phyloP scores from a whole-genome alignment of 495 filamentous ascomycete species.

The Aspergillus mulundensis region DNA sequence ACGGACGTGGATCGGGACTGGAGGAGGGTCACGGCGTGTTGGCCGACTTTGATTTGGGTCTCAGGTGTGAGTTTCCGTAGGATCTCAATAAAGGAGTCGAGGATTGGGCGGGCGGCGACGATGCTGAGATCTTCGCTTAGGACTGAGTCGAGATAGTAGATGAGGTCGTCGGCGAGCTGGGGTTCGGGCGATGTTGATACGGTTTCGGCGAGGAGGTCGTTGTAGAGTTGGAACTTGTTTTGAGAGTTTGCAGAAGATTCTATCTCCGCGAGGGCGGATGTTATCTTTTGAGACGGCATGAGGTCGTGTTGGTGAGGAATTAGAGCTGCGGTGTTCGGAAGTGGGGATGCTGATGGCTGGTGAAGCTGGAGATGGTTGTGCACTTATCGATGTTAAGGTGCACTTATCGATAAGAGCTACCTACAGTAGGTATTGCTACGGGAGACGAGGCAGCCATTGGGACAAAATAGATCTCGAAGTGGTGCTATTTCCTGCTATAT shows the following conservation, averaged over 20 bases:
- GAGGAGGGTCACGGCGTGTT: slow-evolving; percentile 62
- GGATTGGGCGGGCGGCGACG: slow-evolving; percentile 66
- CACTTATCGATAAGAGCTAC: slow-evolving; percentile 33
- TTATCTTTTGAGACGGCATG: slow-evolving; percentile 59
- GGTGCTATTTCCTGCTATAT: too few relatives aligned
- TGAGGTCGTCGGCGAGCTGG: slow-evolving; percentile 60
- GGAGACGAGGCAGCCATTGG: neutral
- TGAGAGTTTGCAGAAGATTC: slow-evolving; percentile 48
- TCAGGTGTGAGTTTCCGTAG: slow-evolving; percentile 55
- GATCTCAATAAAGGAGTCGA: slow-evolving; percentile 60
- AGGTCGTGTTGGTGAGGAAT: slow-evolving; percentile 1
- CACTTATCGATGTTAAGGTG: slow-evolving; percentile 35
- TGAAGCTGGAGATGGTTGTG: neutral
- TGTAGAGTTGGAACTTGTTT: slow-evolving; percentile 61
- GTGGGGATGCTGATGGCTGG: neutral
- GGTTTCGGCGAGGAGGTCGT: slow-evolving; percentile 61
- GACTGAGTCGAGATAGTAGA: slow-evolving; percentile 63
- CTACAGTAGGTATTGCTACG: neutral
- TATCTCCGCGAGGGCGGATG: slow-evolving; percentile 51
- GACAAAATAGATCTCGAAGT: neutral
- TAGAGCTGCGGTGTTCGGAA: neutral
- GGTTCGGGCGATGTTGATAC: slow-evolving; percentile 50
- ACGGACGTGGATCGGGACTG: slow-evolving; percentile 65
- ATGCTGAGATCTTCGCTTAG: slow-evolving; percentile 68
- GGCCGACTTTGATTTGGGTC: slow-evolving; percentile 65